Base-by-base conservation (phyloP, 2,329 filamentous ascomycete genomes). In the Neonectria punicea region DNA sequence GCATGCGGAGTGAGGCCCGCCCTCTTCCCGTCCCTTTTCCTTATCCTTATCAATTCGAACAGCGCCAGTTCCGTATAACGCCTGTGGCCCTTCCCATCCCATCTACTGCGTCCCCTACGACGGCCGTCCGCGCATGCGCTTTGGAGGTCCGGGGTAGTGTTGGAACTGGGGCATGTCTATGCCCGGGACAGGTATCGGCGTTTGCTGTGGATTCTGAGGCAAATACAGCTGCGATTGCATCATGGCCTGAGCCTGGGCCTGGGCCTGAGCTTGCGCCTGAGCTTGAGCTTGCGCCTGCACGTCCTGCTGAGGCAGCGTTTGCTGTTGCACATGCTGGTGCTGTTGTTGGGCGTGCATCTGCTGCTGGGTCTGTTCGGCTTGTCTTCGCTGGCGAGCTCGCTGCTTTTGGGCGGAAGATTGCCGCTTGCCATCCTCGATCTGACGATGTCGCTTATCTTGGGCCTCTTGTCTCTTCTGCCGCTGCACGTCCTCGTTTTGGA, bases 401-500 rank as follows among this genome's bases (percentile, higher is more conserved):
- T 72, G 69, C 44, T 74, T 75, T 32, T 76, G 69, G 4, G 65
- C 59, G 1, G 71, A 71, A 6, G 71, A 67, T 22, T 74, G 70
- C 30, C 70, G 71, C 47, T 77, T 75, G 5, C 58, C 70, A 14
- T 80, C 74, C 20, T 82, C 81, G 4, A 81, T 76, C 53, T 81
- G 76, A 16, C 72, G 74, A 61, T 82, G 79, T 4, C 80, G 75
- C 63, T 75, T 78, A 44, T 81, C 76, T 55, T 80, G 78, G 5
- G 76, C 75, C 9, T 81, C 79, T 53, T 79, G 77, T 18, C 81
- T 75, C 56, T 75, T 73, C 54, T 80, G 78, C 11, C 81, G 76
- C 66, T 83, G 81, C 53, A 79, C 65, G 44, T 82, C 81, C 65
- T 83, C 81, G 64, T 82, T 83, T 53, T 83, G 80, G 2, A 83